Evolutionary conservation across 2,329 filamentous ascomycete species (phyloP), one percentile per base, ranked within the genome.

Genomic region (Penicillium glabrum): DNA sequence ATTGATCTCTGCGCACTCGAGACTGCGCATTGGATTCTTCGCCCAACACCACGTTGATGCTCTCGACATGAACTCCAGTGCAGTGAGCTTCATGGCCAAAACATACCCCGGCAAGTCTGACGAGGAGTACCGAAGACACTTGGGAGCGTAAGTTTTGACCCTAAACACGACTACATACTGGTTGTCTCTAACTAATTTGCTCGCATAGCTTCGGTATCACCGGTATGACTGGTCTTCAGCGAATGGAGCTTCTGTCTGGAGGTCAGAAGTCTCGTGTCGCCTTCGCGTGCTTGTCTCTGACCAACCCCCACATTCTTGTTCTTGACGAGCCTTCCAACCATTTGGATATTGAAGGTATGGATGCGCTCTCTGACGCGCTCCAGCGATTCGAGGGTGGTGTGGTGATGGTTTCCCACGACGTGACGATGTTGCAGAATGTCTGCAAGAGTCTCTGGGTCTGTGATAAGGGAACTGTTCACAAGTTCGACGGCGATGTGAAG

Each of bases 291-390:
- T 78, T 99, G 60, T 93, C 92, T 0, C 80, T 99, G 63, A 91
- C 88, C 48, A 96, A 98, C 76, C 95, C 95, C 19, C 95, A 99
- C 72, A 98, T 99, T 64, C 83, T 99, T 46, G 93, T 99, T 59
- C 89, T 99, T 50, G 95, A 99, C 83, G 95, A 99, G 77, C 95
- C 95, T 73, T 96, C 91, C 62, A 99, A 99, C 81, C 95, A 99
- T 77, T 81, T 99, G 68, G 95, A 99, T 85, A 98, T 99, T 67
- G 95, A 99, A 76, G 95, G 95, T 62, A 97, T 99, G 95, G 95
- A 99, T 75, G 93, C 95, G 11, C 81, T 99, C 51, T 88, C 91
- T 5, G 86, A 89, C 29, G 95, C 95, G 16, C 81, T 99, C 66
- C 84, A 86, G 66, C 85, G 88, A 62, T 99, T 98, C 79, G 85